Base-by-base conservation (phyloP, 2,329 filamentous ascomycete genomes). In the Aschersonia sp. region DNA sequence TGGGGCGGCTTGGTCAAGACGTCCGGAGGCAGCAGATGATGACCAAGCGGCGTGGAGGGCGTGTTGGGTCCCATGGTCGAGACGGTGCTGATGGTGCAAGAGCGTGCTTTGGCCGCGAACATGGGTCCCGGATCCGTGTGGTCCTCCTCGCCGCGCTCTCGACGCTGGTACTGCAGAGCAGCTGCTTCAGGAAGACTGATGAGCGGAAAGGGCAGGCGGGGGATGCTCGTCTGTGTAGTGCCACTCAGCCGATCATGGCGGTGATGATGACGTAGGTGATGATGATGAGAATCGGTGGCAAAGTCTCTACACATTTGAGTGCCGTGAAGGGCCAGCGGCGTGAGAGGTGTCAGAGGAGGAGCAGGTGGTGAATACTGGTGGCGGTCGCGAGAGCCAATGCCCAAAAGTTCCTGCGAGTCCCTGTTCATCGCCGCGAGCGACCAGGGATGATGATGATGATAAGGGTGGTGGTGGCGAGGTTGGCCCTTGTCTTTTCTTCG, bases 151-250 rank as follows among this genome's bases (percentile, higher is more conserved):
- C 63, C 64, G 11, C 60, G 50, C 14, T 60, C 56, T 41, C 61
- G 51, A 22, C 63, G 60, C 30, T 58, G 54, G 6, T 56, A 56
- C 43, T 66, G 64, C 14, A 62, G 31, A 50, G 57, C 57, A 2
- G 63, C 63, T 11, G 65, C 65, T 37, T 66, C 64, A 1, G 60
- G 58, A 12, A 68, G 54, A 46, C 64, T 65, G 44, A 68, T 61
- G 10, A 68, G 56, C 8, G 59, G 57, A 37, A 67, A 67, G 1
- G 58, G 63, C 2, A 67, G 55, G 2, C 54, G 57, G 4, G 59
- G 55, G 30, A 61, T 40, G 35, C 43, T 46, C 6, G 44, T 54
- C 5, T 56, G 22, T 22, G 22, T 22, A 22, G 22, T 4, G 22
- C 22, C 22, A 22, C 22, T 22, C 2, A 0, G 22, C 22, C 22